Evolutionary conservation across 2,329 filamentous ascomycete genomes (phyloP).

Genomic region (Thielaviopsis musarum): DNA sequence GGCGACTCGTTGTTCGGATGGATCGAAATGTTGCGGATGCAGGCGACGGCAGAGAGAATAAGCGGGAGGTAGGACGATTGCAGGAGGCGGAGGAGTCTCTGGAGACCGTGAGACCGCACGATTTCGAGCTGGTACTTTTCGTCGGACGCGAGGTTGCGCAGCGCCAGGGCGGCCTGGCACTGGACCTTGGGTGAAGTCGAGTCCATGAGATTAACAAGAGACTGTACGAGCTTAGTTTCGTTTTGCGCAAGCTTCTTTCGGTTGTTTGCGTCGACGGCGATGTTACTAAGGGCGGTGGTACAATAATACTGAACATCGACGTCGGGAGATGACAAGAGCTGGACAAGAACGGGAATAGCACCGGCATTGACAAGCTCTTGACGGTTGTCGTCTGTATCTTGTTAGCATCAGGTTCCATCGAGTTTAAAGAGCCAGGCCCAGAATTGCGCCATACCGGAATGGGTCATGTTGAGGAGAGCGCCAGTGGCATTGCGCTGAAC

Average conservation of each 20-base stretch:
- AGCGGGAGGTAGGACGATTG: slow-evolving; percentile 92
- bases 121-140: slow-evolving; percentile 99
- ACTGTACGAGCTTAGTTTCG: slow-evolving; percentile 82
- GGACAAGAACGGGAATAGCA: slow-evolving; percentile 93
- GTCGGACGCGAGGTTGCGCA: slow-evolving; percentile 90
- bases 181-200: slow-evolving; percentile 95
- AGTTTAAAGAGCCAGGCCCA: not conserved
- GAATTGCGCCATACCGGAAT: slow-evolving; percentile 55
- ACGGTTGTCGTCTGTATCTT: slow-evolving; percentile 68
- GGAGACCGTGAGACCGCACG: slow-evolving; percentile 71
- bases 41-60: slow-evolving; percentile 91
- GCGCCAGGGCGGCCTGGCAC: slow-evolving; percentile 85
- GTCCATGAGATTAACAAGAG: slow-evolving; percentile 90
- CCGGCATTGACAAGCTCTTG: slow-evolving; percentile 94
- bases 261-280: slow-evolving; percentile 85
- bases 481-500: slow-evolving; percentile 96
- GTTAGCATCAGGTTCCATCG: slow-evolving; percentile 11
- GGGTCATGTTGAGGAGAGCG: slow-evolving; percentile 95
- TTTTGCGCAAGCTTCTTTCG: slow-evolving; percentile 79
- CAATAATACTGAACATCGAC: slow-evolving; percentile 99
- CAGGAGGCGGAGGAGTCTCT: slow-evolving; percentile 70
- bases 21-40: slow-evolving; percentile 97
- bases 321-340: slow-evolving; percentile 79
- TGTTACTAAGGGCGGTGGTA: slow-evolving; percentile 95
- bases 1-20: slow-evolving; percentile 95